Conservation (phyloP, 371 early-diverging fungal species). For the Fennellomyces sp. region DNA sequence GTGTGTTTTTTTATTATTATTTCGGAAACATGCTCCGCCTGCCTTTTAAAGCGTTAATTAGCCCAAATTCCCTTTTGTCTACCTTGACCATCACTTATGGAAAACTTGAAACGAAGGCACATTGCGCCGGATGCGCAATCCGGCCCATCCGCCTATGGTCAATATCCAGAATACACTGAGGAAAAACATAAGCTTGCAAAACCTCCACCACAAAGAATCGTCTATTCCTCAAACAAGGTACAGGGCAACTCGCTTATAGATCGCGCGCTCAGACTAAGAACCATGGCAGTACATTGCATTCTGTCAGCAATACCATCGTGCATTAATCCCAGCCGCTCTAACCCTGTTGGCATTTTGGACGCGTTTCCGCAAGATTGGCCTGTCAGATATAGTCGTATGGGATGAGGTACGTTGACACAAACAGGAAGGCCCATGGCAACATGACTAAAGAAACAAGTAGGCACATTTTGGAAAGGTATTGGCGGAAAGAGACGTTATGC, state of each 20-base stretch:
- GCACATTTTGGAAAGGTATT: slow-evolving; percentile 90
- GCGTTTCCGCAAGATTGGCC: slow-evolving; percentile 80
- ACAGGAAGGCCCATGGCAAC: background rate
- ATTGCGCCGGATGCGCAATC: slow-evolving; percentile 14
- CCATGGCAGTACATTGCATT: slow-evolving; percentile 43
- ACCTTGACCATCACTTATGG: slow-evolving; percentile 17
- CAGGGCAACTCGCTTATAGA: background rate
- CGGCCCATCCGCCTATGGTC: background rate
- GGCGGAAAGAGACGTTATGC: background rate
- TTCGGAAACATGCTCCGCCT: no score
- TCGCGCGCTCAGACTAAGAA: background rate
- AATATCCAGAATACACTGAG: slow-evolving; percentile 2
- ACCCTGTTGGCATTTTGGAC: slow-evolving; percentile 77
- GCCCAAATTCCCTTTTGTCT: slow-evolving; percentile 4
- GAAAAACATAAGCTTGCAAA: slow-evolving; percentile 28
- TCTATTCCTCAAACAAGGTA: slow-evolving; percentile 48
- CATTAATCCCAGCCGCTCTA: slow-evolving; percentile 56
- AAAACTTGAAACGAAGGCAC: slow-evolving; percentile 45
- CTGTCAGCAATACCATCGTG: slow-evolving; percentile 52
- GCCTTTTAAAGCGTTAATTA: no score
- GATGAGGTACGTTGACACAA: slow-evolving; percentile 55
- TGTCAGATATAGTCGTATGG: slow-evolving; percentile 83
- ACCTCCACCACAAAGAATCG: slow-evolving; percentile 10
- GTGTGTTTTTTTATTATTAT: no score
- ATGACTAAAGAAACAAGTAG: slow-evolving; percentile 38